Evolutionary conservation across 2,329 filamentous ascomycete genomes (phyloP).

Genomic region (Fusarium continuum): DNA sequence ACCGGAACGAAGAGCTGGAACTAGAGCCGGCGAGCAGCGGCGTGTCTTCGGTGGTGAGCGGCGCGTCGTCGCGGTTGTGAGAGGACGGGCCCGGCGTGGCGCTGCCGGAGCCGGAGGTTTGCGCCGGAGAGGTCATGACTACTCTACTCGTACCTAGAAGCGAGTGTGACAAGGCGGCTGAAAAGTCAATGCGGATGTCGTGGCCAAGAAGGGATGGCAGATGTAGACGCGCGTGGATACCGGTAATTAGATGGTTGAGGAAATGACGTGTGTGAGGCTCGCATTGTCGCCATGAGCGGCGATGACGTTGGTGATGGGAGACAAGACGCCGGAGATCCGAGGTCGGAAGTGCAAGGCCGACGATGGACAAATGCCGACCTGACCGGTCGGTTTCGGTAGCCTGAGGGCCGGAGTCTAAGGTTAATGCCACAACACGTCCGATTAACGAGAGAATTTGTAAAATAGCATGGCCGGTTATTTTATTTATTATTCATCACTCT

Average conservation of each 20-base stretch:
- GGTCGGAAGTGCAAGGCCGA: constrained; percentile 14
- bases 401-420: neutral
- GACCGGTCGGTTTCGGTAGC: neutral
- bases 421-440: neutral
- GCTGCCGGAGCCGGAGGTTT: constrained; percentile 7
- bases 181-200: neutral
- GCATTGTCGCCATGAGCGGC: constrained; percentile 10
- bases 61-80: neutral
- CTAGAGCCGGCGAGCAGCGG: constrained; percentile 28
- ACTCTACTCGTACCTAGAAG: neutral
- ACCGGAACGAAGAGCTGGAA: constrained; percentile 2
- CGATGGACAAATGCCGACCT: neutral
- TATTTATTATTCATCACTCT: too few relatives aligned
- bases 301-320: constrained; percentile 24
- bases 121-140: constrained; percentile 13
- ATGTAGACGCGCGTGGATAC: neutral
- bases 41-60: constrained; percentile 32
- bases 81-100: constrained; percentile 12
- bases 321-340: constrained; percentile 9
- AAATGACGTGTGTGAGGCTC: constrained; percentile 1
- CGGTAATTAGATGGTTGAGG: neutral
- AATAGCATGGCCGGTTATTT: neutral
- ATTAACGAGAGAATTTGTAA: neutral
- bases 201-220: neutral
- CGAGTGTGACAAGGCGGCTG: neutral